Evolutionary conservation across 2,329 filamentous ascomycete genomes (phyloP), one percentile per base, ranked within the genome.

Genomic region (Trichoderma atrobrunneum): DNA sequence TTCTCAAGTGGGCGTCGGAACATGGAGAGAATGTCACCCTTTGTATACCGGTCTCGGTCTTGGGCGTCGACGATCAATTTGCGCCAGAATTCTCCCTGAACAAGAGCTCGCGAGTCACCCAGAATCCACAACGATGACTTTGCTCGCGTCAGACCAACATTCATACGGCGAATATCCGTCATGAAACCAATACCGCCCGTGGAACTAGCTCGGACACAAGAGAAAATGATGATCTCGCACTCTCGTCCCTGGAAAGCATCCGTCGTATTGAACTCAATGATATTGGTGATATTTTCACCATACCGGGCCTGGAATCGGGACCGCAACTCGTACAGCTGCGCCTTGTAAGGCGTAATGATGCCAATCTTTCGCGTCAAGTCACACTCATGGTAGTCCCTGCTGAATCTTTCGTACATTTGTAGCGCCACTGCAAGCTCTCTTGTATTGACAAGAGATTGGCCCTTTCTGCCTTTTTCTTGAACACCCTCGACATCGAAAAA

Each of bases 201-300:
- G n/a, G 93, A 89, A 34, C 92, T 95, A 26, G 96, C 95, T 84
- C 96, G 91, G 73, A 99, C 96, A 81, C 97, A 99, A 54, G 96
- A 98, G 84, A 99, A 99, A 75, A 99, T 98, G 81, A 99, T 98
- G 74, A 99, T 92, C 79, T 99, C 96, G 78, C 94, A 96, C 82
- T 99, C 96, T 76, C 97, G 91, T 74, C 96, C 96, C 81, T 99
- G 94, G 81, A 98, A 99, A 21, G 96, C 97, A 83, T 99, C 96
- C 0, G 96, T 99, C 0, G 96, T 99, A 81, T 99, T 99, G 87
- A 99, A 99, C 76, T 99, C 97, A 75, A 99, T 92, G 24, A 88
- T 88, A 36, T 92, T 91, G 28, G 91, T 87, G 75, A 99, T 94
- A 0, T 81, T 82, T 4, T 93, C 89, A 43, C 95, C 94, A 78